phyloP scores from a whole-genome alignment of 129 eudicot genomes.

The Flaveria bidentis region DNA sequence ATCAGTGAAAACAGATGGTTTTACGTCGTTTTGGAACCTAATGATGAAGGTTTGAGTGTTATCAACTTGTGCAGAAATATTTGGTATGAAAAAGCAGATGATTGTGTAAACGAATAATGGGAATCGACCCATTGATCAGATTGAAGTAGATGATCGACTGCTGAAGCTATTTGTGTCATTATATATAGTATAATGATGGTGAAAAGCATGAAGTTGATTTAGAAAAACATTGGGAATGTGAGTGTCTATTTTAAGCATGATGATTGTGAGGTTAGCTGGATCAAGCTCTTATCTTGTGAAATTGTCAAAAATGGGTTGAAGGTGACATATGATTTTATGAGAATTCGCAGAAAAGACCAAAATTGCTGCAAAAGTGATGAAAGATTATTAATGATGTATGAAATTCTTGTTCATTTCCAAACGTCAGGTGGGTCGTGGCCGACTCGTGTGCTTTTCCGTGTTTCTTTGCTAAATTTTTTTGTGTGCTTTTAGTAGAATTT shows the following conservation, averaged over 20 bases:
- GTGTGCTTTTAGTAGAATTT: too few relatives aligned
- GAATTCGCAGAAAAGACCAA: slow-evolving; percentile 20
- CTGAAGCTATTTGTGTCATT: slow-evolving; percentile 3
- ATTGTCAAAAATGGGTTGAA: slow-evolving; percentile 20
- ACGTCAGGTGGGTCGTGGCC: not conserved
- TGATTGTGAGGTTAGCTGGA: slow-evolving; percentile 25
- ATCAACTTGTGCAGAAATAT: slow-evolving; percentile 22
- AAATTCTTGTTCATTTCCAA: slow-evolving; percentile 6
- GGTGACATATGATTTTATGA: slow-evolving; percentile 21
- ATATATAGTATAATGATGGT: slow-evolving; percentile 5
- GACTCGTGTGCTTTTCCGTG: not conserved
- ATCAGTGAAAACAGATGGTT: slow-evolving; percentile 62
- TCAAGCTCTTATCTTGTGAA: not conserved
- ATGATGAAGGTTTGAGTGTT: slow-evolving; percentile 58
- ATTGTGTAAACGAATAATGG: slow-evolving; percentile 24
- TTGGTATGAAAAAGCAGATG: slow-evolving; percentile 20
- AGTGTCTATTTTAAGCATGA: slow-evolving; percentile 29
- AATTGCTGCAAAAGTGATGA: slow-evolving; percentile 28
- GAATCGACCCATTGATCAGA: slow-evolving; percentile 32
- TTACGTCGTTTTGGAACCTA: slow-evolving; percentile 58
- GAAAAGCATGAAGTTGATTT: slow-evolving; percentile 18
- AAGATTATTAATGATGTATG: slow-evolving; percentile 21
- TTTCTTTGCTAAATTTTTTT: not conserved
- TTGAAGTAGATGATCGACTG: not conserved
- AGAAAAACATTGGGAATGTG: slow-evolving; percentile 4